Percentiles rank a stretch among this genome's conserved stretches.
Evolutionary conservation across 306 rosid species (phyloP).

Genomic region (Cercis canadensis): DNA sequence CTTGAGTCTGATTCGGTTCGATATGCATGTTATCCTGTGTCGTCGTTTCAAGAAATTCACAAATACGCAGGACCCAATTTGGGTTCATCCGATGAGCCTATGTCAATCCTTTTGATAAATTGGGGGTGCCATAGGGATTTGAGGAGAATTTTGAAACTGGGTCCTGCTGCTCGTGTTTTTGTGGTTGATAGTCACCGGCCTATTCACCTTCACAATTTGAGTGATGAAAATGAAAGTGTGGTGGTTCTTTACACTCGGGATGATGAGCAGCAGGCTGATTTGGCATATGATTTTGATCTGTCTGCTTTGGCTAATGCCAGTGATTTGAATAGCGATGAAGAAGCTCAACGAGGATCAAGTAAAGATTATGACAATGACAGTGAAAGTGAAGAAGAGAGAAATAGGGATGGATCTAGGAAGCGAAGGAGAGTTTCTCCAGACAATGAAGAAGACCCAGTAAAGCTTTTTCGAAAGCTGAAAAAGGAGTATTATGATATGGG

Average conservation of each 20-base stretch:
- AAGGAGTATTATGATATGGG: conserved; percentile 80
- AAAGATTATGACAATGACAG: conserved; percentile 57
- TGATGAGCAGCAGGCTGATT: conserved; percentile 84
- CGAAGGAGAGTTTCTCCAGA: conserved; percentile 55
- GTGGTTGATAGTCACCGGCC: conserved; percentile 95
- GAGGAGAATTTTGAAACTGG: conserved; percentile 49
- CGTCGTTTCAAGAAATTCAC: conserved; percentile 83
- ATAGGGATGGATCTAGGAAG: conserved; percentile 50
- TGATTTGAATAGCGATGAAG: conserved; percentile 60
- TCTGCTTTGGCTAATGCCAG: conserved; percentile 75
- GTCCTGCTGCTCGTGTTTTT: conserved; percentile 58
- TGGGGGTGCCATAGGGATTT: conserved; percentile 92
- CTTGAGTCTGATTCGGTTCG: conserved; percentile 83
- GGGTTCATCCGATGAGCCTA: conserved; percentile 43
- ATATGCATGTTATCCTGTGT: conserved; percentile 83
- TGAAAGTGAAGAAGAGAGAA: conserved; percentile 53
- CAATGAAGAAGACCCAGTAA: conserved; percentile 61
- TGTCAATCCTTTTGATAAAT: conserved; percentile 71
- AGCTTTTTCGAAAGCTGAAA: conserved; percentile 62
- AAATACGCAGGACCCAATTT: conserved; percentile 51
- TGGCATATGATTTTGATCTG: conserved; percentile 75
- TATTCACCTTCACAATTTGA: conserved; percentile 80
- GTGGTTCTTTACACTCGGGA: conserved; percentile 76
- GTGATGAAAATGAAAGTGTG: conserved; percentile 71
- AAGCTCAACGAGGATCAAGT: conserved; percentile 49